Evolutionary conservation across 108 stramenopile species (phyloP).

Genomic region (Nitzschia inconspicua): DNA sequence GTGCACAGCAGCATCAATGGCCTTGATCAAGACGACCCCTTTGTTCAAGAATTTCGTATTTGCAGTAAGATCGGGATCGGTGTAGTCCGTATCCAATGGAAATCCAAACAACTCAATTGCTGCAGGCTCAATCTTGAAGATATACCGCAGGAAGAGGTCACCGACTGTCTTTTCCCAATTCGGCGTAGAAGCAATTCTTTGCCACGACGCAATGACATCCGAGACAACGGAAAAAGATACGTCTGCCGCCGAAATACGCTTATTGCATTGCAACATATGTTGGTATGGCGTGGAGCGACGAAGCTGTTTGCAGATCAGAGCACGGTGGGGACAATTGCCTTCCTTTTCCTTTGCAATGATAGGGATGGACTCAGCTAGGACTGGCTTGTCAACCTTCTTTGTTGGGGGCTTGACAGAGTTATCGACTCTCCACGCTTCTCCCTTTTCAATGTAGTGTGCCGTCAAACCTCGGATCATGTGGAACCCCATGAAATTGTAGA

Average conservation of each 20-base stretch:
- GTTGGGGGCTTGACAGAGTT: too few species aligned
- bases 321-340: too few species aligned
- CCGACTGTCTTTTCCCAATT: background rate
- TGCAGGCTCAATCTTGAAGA: slow-evolving; percentile 3
- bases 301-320: background rate
- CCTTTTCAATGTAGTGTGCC: too few species aligned
- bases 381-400: background rate
- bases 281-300: too few species aligned
- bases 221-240: background rate
- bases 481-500: slow-evolving; percentile 1
- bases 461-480: background rate
- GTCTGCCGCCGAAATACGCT: background rate
- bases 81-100: background rate
- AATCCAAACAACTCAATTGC: slow-evolving; percentile 7
- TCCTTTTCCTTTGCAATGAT: background rate
- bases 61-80: background rate
- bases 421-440: too few species aligned
- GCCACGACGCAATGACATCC: background rate
- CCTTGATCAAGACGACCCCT: slow-evolving; percentile 3
- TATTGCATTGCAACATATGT: slow-evolving; percentile 1
- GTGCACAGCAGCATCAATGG: slow-evolving; percentile 9
- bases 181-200: background rate
- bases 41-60: slow-evolving; percentile 10
- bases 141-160: slow-evolving; percentile 4
- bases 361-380: background rate